These are phyloP conservation scores for Penicillium sp. DNA, from an alignment of 2,329 filamentous ascomycete genomes.

Conservation along the genomic window DNA sequence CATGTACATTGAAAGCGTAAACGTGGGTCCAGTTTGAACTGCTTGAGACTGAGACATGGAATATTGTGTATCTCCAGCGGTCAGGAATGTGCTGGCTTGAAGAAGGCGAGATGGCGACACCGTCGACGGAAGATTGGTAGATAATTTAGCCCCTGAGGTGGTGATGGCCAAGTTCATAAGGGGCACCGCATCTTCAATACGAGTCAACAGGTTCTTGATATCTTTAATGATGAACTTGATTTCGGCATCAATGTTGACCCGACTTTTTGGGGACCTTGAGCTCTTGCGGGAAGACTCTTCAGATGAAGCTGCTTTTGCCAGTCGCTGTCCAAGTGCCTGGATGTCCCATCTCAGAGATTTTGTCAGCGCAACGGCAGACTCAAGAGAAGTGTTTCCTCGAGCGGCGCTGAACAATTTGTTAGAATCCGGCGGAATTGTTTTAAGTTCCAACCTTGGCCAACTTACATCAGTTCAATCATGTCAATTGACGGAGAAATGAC, in stretches of 20 bases:
- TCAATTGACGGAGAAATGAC: conserved; percentile 90
- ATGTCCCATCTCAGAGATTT: conserved; percentile 83
- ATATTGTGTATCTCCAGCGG: conserved; percentile 82
- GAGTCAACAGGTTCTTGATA: conserved; percentile 71
- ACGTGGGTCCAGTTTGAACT: conserved; percentile 83
- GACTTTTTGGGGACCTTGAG: conserved; percentile 42
- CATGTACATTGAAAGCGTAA: conserved; percentile 90
- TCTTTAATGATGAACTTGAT: conserved; percentile 70
- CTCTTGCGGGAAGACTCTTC: conserved; percentile 49
- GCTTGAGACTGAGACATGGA: conserved; percentile 61
- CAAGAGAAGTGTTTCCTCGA: conserved; percentile 75
- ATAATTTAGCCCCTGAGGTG: conserved; percentile 85
- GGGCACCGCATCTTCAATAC: conserved; percentile 89
- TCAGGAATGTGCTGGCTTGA: conserved; percentile 90
- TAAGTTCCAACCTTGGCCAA: not conserved
- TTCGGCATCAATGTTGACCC: conserved; percentile 62
- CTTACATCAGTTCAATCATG: conserved; percentile 84
- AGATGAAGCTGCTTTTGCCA: conserved; percentile 68
- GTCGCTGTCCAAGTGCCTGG: conserved; percentile 71
- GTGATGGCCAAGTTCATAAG: conserved; percentile 92
- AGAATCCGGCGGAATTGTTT: not conserved
- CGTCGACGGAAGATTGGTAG: conserved; percentile 73
- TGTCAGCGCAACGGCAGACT: conserved; percentile 80
- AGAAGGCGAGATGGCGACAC: conserved; percentile 88
- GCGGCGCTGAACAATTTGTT: conserved; percentile 53